Evolutionary conservation across 495 filamentous ascomycete species (phyloP).

Genomic region (Aspergillus cavernicola): DNA sequence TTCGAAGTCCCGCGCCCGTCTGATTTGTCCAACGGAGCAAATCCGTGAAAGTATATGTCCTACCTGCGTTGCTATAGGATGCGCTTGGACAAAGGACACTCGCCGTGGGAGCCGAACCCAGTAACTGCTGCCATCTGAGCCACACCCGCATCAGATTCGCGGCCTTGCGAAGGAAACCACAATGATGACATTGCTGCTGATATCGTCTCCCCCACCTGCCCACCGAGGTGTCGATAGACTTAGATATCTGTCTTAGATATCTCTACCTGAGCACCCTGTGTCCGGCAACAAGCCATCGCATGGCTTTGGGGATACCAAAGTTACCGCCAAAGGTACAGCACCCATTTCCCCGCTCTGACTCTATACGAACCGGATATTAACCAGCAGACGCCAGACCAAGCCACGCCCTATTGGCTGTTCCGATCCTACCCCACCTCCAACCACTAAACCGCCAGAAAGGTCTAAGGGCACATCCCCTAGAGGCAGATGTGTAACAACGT

Average conservation of each 20-base stretch:
- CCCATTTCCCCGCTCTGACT: background rate
- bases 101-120: background rate
- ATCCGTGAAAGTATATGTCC: background rate
- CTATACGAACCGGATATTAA: background rate
- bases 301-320: background rate
- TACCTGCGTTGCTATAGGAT: background rate
- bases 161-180: background rate
- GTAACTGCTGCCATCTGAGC: background rate
- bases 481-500: conserved; percentile 21
- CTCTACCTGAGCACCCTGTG: background rate
- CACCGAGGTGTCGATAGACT: background rate
- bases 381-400: background rate
- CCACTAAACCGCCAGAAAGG: background rate
- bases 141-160: conserved; percentile 1
- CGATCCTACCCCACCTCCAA: background rate
- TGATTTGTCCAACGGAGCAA: conserved; percentile 12
- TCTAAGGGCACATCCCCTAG: background rate
- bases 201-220: conserved; percentile 1
- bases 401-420: background rate
- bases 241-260: background rate
- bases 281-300: background rate
- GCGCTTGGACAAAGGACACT: background rate
- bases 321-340: background rate
- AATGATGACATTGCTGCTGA: background rate
- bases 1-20: conserved; percentile 4